A percentile compares a stretch with the other conserved stretches of the same genome.
Conservation (phyloP, 139 green algal species). For the Mesotaenium endlicherianum region DNA sequence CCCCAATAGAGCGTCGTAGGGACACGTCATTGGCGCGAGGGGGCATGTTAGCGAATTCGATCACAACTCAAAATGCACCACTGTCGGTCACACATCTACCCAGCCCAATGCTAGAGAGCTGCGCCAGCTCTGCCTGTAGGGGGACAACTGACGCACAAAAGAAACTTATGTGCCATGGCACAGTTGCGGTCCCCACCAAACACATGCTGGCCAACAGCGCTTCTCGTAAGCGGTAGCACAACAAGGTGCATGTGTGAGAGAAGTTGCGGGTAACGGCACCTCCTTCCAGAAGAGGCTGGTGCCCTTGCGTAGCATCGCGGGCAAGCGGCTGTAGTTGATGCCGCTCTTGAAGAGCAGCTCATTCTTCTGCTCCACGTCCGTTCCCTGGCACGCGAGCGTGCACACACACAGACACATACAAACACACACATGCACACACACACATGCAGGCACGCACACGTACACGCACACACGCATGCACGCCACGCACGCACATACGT, state of each 20-base stretch:
- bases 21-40: no score
- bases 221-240: background rate
- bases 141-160: background rate
- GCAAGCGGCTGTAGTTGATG: conserved; percentile 88
- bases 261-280: no score
- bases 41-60: no score
- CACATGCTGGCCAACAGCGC: background rate
- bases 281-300: conserved; percentile 8
- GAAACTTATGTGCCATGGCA: background rate
- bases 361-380: conserved; percentile 85
- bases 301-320: conserved; percentile 83
- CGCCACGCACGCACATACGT: background rate
- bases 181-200: background rate
- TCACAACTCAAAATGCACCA: no score
- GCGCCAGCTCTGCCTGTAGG: no score
- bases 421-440: background rate
- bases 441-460: background rate
- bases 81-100: background rate
- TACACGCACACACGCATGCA: background rate
- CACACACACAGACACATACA: background rate
- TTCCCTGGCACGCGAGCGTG: background rate
- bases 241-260: no score
- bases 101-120: background rate
- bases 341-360: conserved; percentile 79
- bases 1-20: no score